These are phyloP conservation scores for Penicillium brevicompactum DNA, from an alignment of 2,329 filamentous ascomycete species.

Conservation along the genomic window DNA sequence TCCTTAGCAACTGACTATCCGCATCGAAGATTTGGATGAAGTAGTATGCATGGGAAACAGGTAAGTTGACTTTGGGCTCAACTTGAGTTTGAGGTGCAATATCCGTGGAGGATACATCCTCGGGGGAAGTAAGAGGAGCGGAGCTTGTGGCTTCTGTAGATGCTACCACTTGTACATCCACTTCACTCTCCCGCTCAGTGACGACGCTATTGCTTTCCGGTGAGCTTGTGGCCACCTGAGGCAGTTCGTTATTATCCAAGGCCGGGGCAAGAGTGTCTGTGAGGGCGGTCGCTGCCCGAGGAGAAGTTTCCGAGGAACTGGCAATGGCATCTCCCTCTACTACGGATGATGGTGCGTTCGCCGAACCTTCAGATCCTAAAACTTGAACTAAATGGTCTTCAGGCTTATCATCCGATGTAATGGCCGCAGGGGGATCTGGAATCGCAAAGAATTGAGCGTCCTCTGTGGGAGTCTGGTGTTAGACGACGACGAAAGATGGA, in stretches of 20 bases:
- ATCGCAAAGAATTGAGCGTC: conserved; percentile 42
- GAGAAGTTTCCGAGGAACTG: conserved; percentile 30
- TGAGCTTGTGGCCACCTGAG: conserved; percentile 8
- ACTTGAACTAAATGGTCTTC: conserved; percentile 35
- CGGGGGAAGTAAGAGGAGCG: conserved; percentile 10
- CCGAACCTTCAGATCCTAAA: conserved; percentile 25
- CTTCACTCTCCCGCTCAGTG: conserved; percentile 29
- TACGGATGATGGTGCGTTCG: conserved; percentile 14
- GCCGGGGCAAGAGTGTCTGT: not conserved
- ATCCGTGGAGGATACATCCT: conserved; percentile 10
- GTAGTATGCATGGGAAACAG: conserved; percentile 46
- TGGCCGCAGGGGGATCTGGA: conserved; percentile 31
- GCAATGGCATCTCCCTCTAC: conserved; percentile 27
- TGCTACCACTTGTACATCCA: conserved; percentile 31
- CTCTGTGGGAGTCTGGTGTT: conserved; percentile 19
- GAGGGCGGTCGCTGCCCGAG: not conserved
- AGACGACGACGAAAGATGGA: not conserved
- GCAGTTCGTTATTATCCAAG: not conserved
- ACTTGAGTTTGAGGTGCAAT: conserved; percentile 2
- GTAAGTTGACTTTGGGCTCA: conserved; percentile 25
- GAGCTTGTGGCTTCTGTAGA: conserved; percentile 13
- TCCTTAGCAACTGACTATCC: conserved; percentile 47
- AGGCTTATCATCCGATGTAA: conserved; percentile 30
- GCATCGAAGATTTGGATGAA: conserved; percentile 57
- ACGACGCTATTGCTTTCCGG: conserved; percentile 13